Conservation (phyloP, 1,284 basidiomycete genomes). For the Cystobasidium slooffiae region DNA sequence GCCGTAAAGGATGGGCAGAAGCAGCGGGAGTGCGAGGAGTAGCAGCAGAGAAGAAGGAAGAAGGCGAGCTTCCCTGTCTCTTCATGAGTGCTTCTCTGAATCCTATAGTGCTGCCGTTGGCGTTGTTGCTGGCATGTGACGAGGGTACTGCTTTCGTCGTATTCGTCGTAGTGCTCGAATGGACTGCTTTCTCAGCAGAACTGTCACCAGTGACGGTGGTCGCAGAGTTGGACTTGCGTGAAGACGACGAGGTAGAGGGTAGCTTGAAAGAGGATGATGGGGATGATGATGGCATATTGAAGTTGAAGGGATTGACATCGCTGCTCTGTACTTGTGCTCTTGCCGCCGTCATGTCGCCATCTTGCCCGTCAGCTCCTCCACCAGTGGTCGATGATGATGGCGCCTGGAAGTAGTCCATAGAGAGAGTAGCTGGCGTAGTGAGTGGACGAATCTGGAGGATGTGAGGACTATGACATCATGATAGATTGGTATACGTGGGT, state of each 20-base stretch:
- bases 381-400: background rate
- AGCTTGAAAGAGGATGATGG: background rate
- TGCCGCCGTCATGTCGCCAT: background rate
- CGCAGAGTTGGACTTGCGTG: background rate
- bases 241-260: background rate
- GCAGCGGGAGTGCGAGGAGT: background rate
- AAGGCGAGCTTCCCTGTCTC: conserved; percentile 17
- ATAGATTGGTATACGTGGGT: background rate
- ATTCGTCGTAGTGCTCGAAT: background rate
- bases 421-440: background rate
- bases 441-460: background rate
- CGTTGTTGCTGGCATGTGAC: background rate
- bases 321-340: background rate
- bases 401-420: conserved; percentile 26
- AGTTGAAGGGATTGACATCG: conserved; percentile 2
- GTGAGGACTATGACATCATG: conserved; percentile 3
- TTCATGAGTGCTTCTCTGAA: conserved; percentile 21
- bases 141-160: background rate
- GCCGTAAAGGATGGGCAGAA: conserved; percentile 1
- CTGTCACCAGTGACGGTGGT: background rate
- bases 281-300: background rate
- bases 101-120: background rate
- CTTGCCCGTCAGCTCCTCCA: background rate
- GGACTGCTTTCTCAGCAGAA: too few species aligned
- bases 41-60: conserved; percentile 6